Percentiles rank a stretch among this genome's conserved stretches.
Evolutionary conservation across 257 asterid species (phyloP).

Genomic region (Salvia hispanica): DNA sequence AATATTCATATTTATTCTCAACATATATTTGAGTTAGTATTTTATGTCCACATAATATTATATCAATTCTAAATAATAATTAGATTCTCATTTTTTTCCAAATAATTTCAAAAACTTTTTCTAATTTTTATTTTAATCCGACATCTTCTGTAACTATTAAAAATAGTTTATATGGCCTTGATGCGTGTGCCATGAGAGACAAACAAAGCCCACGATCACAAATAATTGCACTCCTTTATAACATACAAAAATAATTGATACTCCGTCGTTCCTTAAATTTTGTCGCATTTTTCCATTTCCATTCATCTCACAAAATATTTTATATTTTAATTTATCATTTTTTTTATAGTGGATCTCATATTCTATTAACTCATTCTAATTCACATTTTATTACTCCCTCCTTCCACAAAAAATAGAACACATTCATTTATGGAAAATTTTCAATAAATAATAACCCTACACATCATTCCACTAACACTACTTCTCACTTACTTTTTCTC

Average conservation of each 20-base stretch:
- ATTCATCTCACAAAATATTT: neutral
- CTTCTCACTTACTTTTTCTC: too few relatives aligned
- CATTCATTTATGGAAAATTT: too few relatives aligned
- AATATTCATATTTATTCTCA: too few relatives aligned
- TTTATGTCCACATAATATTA: neutral
- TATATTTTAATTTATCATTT: too few relatives aligned
- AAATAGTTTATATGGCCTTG: conserved; percentile 23
- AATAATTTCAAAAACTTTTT: neutral
- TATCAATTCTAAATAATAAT: neutral
- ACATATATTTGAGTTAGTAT: neutral
- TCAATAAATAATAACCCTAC: too few relatives aligned
- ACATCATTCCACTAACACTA: too few relatives aligned
- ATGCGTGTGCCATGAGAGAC: conserved; percentile 26
- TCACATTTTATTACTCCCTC: too few relatives aligned
- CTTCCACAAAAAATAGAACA: too few relatives aligned
- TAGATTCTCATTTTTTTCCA: neutral
- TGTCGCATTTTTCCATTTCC: neutral
- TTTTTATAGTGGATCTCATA: too few relatives aligned
- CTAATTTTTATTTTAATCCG: neutral
- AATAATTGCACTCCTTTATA: too few relatives aligned
- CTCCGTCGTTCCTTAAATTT: neutral
- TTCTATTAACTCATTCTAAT: too few relatives aligned
- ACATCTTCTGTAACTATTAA: neutral
- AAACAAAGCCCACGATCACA: conserved; percentile 1
- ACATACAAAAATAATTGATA: neutral